Evolutionary conservation across 2,329 filamentous ascomycete species (phyloP).

Genomic region (Emydomyces testavorans): DNA sequence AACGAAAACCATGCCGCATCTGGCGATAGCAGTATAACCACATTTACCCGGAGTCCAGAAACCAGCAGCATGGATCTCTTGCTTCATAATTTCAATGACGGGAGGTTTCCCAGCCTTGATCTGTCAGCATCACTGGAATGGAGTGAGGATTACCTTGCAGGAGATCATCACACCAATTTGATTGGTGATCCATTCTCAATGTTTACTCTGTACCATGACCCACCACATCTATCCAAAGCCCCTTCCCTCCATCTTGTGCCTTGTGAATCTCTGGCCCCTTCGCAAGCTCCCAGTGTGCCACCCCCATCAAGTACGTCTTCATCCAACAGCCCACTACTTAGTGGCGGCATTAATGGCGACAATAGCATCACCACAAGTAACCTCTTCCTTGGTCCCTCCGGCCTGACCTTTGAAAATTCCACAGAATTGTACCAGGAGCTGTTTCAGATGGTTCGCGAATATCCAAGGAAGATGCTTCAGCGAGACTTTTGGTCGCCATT

Average conservation of each 20-base stretch:
- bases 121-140: no score
- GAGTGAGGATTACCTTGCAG: no score
- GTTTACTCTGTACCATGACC: no score
- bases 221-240: neutral
- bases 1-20: neutral
- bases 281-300: no score
- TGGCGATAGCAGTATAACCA: neutral
- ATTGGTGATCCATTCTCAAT: no score
- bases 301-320: neutral
- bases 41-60: neutral
- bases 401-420: no score
- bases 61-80: neutral
- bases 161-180: no score
- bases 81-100: no score
- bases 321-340: neutral
- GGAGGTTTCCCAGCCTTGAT: no score
- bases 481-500: conserved; percentile 3
- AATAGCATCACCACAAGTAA: neutral
- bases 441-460: neutral
- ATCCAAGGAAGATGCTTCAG: conserved; percentile 1
- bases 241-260: neutral
- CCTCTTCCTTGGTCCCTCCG: no score
- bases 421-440: neutral
- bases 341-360: neutral
- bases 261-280: no score